Evolutionary conservation across 23 red algal genomes (phyloP), one percentile per base, ranked within the genome.

Genomic region (Gracilaria gracilis): DNA sequence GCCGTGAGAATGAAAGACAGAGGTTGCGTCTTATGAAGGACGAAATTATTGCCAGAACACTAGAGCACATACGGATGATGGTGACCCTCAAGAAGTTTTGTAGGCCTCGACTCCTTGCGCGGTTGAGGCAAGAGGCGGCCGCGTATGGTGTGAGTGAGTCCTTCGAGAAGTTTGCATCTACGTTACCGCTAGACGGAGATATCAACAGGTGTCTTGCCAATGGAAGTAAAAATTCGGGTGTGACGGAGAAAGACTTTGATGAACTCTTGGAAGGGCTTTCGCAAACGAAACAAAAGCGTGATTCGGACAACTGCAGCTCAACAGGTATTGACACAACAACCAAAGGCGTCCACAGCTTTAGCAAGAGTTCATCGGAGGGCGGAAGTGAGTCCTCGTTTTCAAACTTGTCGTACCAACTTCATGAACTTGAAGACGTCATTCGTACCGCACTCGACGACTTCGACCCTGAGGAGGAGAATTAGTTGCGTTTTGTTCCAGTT

Each of bases 401-500:
- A 4, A 19, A 64, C 28, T 24, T 64, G 2, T 64, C 59, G 13
- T 64, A 32, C 28, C 4, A 64, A 31, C 59, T 64, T 19, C 6
- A 31, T 9, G 59, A 64, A 24, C 59, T 64, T 14, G 59, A 64
- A 2, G 24, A 32, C 24, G 59, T 64, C 25, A 27, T 64, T 27
- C 59, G 59, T 31, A 32, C 59, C n/a, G 59, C 28, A 27, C 59
- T 64, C 24, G 59, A 64, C 59, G 59, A 64, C 31, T 64, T 64
- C 9, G 59, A 31, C 17, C 59, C 59, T 31, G 59, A 64, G 13
- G 24, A 6, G 14, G n/a, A 64, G 3, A 0, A 59, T 19, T 15
- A n/a, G 57, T 59, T 19, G n/a, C 17, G 4, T 19, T 59, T 59
- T 32, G 24, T 9, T 15, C 19, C 4, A 31, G 31, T 15, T 13